A percentile compares a stretch with the other conserved stretches of the same genome.
These are phyloP conservation scores for Solanum peruvianum DNA, from an alignment of 257 asterid genomes.

Conservation along the genomic window DNA sequence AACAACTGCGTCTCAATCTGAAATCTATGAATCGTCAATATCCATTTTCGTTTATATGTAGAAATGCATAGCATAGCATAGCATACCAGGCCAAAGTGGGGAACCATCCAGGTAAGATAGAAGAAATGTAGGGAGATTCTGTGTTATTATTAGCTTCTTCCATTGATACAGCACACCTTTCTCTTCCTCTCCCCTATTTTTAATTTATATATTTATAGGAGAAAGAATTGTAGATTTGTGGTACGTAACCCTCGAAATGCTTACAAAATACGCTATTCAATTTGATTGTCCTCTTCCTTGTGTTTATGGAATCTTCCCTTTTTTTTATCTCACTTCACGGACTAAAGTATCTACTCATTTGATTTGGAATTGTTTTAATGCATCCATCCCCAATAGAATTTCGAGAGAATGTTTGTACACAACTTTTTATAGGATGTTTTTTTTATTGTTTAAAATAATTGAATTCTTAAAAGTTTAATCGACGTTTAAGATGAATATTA, in stretches of 20 bases:
- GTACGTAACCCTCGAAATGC: background rate
- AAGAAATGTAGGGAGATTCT: conserved; percentile 32
- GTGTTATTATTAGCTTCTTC: conserved; percentile 14
- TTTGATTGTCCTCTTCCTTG: background rate
- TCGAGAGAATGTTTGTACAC: background rate
- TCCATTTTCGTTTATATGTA: background rate
- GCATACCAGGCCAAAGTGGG: conserved; percentile 93
- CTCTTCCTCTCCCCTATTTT: background rate
- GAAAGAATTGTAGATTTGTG: background rate
- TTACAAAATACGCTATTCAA: background rate
- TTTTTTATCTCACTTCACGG: background rate
- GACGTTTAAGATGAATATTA: too few relatives aligned
- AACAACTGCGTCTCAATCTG: background rate
- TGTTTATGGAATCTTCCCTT: background rate
- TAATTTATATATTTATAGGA: background rate
- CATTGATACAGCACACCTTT: conserved; percentile 16
- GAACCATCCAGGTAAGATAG: conserved; percentile 90
- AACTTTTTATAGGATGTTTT: too few relatives aligned
- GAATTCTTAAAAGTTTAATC: too few relatives aligned
- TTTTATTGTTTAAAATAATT: too few relatives aligned
- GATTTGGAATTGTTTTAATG: background rate
- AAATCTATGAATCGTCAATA: background rate
- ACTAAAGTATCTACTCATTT: background rate
- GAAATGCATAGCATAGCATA: background rate
- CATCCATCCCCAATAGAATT: background rate